Evolutionary conservation across 108 stramenopile species (phyloP).

Genomic region (Nitzschia palea): DNA sequence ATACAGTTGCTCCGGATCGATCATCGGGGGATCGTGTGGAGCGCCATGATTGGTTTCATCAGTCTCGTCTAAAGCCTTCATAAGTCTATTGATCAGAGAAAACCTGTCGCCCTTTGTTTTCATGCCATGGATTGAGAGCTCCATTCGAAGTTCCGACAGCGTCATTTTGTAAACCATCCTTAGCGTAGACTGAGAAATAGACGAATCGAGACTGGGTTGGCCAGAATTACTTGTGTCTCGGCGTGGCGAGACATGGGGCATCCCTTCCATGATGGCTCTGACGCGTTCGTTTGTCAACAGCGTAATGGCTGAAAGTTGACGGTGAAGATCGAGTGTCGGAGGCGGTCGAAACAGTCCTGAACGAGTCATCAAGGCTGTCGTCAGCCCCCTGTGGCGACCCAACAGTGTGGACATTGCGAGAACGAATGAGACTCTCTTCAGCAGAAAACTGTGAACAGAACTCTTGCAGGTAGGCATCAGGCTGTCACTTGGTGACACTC

Average conservation of each 20-base stretch:
- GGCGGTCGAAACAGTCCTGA: no score
- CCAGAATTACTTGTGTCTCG: not conserved
- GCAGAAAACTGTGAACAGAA: no score
- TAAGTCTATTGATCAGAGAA: not conserved
- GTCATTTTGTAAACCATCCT: not conserved
- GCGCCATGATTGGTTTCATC: not conserved
- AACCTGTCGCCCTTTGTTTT: slow-evolving; percentile 7
- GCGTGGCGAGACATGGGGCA: not conserved
- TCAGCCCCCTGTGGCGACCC: no score
- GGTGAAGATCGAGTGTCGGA: no score
- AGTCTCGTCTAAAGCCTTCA: slow-evolving; percentile 3
- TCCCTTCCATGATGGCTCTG: slow-evolving; percentile 2
- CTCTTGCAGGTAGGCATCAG: no score
- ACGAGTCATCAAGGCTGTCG: no score
- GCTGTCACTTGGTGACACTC: no score
- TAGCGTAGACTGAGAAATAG: not conserved
- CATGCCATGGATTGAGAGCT: slow-evolving; percentile 6
- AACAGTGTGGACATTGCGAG: no score
- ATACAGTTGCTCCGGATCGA: slow-evolving; percentile 23
- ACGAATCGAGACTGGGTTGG: not conserved
- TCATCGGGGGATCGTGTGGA: not conserved
- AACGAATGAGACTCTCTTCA: no score
- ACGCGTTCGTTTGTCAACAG: not conserved
- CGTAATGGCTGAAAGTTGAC: not conserved
- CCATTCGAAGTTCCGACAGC: not conserved